These are phyloP conservation scores for Sesbania bispinosa DNA, from an alignment of 306 rosid species.

Conservation along the genomic window DNA sequence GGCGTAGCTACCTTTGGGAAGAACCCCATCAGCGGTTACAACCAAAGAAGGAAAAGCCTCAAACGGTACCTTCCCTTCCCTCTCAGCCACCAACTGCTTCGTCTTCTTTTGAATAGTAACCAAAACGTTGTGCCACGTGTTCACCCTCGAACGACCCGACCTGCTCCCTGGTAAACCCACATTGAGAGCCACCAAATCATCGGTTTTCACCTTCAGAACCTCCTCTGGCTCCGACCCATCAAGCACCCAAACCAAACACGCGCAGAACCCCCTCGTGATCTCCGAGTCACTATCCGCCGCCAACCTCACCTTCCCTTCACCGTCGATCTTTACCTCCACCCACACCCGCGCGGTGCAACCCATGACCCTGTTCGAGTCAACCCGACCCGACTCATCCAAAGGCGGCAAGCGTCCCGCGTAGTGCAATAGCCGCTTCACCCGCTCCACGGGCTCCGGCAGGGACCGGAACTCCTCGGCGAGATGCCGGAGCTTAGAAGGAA, in stretches of 20 bases:
- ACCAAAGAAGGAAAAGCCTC: slow-evolving; percentile 78
- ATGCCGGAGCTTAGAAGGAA: slow-evolving; percentile 45
- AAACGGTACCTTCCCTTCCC: slow-evolving; percentile 55
- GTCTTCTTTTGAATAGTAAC: slow-evolving; percentile 83
- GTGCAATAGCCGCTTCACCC: slow-evolving; percentile 57
- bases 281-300: slow-evolving; percentile 91
- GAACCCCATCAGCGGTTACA: slow-evolving; percentile 59
- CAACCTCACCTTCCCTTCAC: slow-evolving; percentile 61
- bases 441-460: slow-evolving; percentile 57
- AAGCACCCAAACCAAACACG: slow-evolving; percentile 67
- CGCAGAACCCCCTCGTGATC: slow-evolving; percentile 71
- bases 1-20: slow-evolving; percentile 83
- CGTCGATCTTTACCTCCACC: slow-evolving; percentile 57
- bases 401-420: slow-evolving; percentile 46
- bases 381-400: slow-evolving; percentile 41
- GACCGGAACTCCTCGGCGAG: slow-evolving; percentile 54
- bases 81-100: slow-evolving; percentile 59
- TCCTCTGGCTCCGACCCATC: slow-evolving; percentile 72
- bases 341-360: slow-evolving; percentile 96
- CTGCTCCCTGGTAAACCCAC: slow-evolving; percentile 62
- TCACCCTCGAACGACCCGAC: slow-evolving; percentile 61
- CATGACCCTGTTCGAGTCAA: slow-evolving; percentile 83
- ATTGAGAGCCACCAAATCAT: slow-evolving; percentile 65
- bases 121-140: slow-evolving; percentile 94
- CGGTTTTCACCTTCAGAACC: slow-evolving; percentile 54